Evolutionary conservation across 352 stramenopile genomes (phyloP), one percentile per base, ranked within the genome.

Genomic region (Phytophthora pini): DNA sequence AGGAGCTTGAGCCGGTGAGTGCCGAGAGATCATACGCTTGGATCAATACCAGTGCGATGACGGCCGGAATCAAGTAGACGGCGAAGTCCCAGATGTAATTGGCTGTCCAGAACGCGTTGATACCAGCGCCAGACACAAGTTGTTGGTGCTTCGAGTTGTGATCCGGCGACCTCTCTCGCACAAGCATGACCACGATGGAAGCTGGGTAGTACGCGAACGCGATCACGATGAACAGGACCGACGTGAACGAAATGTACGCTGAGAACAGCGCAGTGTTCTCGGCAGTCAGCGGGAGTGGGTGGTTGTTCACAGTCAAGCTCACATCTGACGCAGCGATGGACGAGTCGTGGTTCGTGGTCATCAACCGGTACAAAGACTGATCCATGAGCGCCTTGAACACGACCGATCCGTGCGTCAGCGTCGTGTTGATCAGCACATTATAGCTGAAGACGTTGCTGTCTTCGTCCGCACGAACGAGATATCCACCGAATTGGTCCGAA

Each of bases 81-180:
- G 90, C 38, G 36, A 97, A 70, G 54, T 98, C 95, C 79, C 92
- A 98, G 15, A 89, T 52, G 59, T 91, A 98, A 32, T 96, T 98
- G n/a, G 91, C 90, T 1, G 96, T 43, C 97, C 97, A 99, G 69
- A 98, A 99, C 2, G 92, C 81, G 0, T 66, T 68, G n/a, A 98
- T 78, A n/a, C 80, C 82, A n/a, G 98, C 94, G 3, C 97, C 97
- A 3, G 89, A 96, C 24, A 99, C 95, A 54, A 81, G 87, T 71
- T 98, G 91, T 61, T 97, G 88, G 77, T 99, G 97, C 70, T 99
- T 99, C 2, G 95, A 93, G 68, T 98, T 98, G 66, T 82, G 72
- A 97, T 93, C 17, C 12, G 17, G 84, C 80, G 94, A 84, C 44
- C 70, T 73, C 48, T 99, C 95, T 45, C 92, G 82, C n/a, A 99